phyloP scores from a whole-genome alignment of 1,139 yeast species.

The Sugiyamaella castrensis region DNA sequence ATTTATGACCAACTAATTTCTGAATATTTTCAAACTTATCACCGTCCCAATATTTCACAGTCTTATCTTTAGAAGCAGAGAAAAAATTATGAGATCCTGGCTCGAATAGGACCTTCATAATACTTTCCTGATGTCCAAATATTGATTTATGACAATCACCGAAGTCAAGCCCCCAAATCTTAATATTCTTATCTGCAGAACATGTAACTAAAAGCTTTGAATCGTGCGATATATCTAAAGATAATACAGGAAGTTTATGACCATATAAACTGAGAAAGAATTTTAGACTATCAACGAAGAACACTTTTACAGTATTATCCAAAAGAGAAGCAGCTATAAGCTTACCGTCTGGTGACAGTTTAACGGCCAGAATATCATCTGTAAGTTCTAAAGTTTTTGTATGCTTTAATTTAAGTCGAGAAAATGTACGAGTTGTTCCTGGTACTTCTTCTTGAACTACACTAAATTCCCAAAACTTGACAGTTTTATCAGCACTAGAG shows the following conservation, averaged over 20 bases:
- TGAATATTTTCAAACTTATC: slow-evolving; percentile 94
- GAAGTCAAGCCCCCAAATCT: slow-evolving; percentile 97
- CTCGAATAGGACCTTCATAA: slow-evolving; percentile 81
- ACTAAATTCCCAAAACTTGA: slow-evolving; percentile 84
- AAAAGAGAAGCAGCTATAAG: slow-evolving; percentile 78
- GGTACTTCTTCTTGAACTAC: slow-evolving; percentile 65
- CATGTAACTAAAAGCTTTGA: slow-evolving; percentile 85
- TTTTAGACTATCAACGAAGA: slow-evolving; percentile 80
- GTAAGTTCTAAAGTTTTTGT: slow-evolving; percentile 76
- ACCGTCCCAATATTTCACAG: slow-evolving; percentile 96
- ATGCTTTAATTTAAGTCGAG: slow-evolving; percentile 62
- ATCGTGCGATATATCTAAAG: slow-evolving; percentile 86
- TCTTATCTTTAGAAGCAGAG: slow-evolving; percentile 85
- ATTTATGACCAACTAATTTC: slow-evolving; percentile 77
- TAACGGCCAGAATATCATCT: slow-evolving; percentile 81
- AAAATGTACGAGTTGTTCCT: slow-evolving; percentile 56
- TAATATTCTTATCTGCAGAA: slow-evolving; percentile 94
- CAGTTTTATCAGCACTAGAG: slow-evolving; percentile 89
- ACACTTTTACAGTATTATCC: slow-evolving; percentile 92
- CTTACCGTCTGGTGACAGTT: slow-evolving; percentile 77
- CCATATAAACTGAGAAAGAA: slow-evolving; percentile 89
- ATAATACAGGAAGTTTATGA: slow-evolving; percentile 80
- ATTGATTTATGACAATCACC: slow-evolving; percentile 98
- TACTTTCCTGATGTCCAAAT: slow-evolving; percentile 94
- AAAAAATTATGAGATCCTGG: slow-evolving; percentile 86